Evolutionary conservation across 306 rosid species (phyloP), one percentile per base, ranked within the genome.

Genomic region (Glycyrrhiza uralensis): DNA sequence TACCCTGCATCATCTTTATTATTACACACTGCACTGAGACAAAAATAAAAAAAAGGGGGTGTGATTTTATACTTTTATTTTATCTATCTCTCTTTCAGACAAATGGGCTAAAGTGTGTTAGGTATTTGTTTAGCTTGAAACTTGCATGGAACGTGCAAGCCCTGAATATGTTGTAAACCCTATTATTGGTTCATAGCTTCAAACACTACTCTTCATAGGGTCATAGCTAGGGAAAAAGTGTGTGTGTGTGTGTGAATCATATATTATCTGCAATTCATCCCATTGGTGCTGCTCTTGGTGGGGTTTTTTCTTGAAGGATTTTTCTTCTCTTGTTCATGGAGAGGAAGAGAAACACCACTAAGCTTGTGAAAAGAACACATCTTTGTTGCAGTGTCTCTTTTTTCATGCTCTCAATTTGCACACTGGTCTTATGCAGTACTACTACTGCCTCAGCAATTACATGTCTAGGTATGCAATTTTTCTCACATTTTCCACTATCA

Each of bases 251-350:
- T 20, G 54, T 29, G 59, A 19, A 35, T 50, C 63, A 52, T 74
- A 66, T 69, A 70, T 66, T 69, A 70, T 66, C 76, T 63, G 26
- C 55, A 72, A 61, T 49, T n/a, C 69, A 49, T 71, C 32, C 22
- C 17, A 60, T 54, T 62, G 10, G 49, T 72, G 54, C 47, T 75
- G 54, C 18, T 15, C 30, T 67, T 49, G 5, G 26, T 57, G 35
- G 14, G n/a, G n/a, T n/a, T n/a, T n/a, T 66, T 39, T 46, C 58
- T 61, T 46, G 79, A 75, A 44, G 45, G 19, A 29, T 13, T 62
- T 58, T 23, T 33, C 32, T 44, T 17, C 73, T 49, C 50, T 71
- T 82, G 63, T 81, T 79, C 78, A 93, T 93, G 98, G 98, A 88
- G 91, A 81, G 81, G 80, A 86, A 81, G 74, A 76, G 80, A 71